Conservation (phyloP, 2,329 filamentous ascomycete species). For the Rhynchosporium agropyri region DNA sequence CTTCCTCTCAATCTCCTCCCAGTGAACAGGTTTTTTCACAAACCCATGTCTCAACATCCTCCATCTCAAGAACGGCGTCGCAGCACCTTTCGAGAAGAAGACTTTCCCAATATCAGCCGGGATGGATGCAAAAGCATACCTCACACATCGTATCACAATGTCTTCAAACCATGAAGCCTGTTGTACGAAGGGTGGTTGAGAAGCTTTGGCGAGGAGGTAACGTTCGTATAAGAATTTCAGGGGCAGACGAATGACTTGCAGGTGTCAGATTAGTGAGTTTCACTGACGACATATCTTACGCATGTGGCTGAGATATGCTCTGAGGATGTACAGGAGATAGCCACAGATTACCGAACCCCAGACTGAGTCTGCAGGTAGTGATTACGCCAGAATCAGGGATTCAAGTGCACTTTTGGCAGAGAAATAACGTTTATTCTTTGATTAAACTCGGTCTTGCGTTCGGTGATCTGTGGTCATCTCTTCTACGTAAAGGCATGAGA, state of each 20-base stretch:
- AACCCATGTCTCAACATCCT: conserved; percentile 75
- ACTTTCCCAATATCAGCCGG: conserved; percentile 69
- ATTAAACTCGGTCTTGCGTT: no score
- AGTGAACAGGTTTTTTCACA: conserved; percentile 62
- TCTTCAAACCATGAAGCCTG: conserved; percentile 76
- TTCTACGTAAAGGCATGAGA: no score
- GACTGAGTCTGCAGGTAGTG: no score
- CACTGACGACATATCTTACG: conserved; percentile 11
- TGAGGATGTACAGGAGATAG: neutral
- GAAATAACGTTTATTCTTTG: no score
- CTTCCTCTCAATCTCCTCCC: conserved; percentile 61
- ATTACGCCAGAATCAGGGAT: no score
- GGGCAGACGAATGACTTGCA: conserved; percentile 60
- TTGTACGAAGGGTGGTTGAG: conserved; percentile 65
- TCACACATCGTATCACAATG: conserved; percentile 73
- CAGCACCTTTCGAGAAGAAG: conserved; percentile 76
- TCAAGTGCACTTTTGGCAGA: no score
- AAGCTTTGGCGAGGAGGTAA: conserved; percentile 49
- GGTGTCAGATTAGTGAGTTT: conserved; percentile 16
- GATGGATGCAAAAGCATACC: conserved; percentile 75
- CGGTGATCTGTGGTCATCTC: no score
- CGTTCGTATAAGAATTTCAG: conserved; percentile 60
- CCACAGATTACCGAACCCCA: neutral
- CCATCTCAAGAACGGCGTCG: conserved; percentile 73
- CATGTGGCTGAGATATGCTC: neutral